A percentile compares a stretch with the other conserved stretches of the same genome.
These are phyloP conservation scores for Knufia fluminis DNA, from an alignment of 2,329 filamentous ascomycete genomes.

Conservation along the genomic window DNA sequence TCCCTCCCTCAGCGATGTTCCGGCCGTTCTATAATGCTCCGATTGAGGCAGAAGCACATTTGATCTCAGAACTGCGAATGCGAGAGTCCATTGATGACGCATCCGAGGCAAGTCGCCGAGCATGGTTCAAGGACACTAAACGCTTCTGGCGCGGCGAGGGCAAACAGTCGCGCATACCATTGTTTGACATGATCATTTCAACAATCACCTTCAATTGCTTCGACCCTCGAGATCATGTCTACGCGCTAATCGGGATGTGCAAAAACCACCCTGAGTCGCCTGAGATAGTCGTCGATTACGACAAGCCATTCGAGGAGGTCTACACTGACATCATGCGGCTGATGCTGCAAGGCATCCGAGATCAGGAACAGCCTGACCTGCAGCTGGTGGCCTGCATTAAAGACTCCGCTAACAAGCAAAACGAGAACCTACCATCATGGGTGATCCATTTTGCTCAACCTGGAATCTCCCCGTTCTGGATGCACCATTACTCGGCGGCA, in stretches of 20 bases:
- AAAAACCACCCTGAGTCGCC: slow-evolving; percentile 5
- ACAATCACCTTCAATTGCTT: slow-evolving; percentile 11
- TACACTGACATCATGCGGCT: slow-evolving; percentile 12
- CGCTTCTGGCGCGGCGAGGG: slow-evolving; percentile 2
- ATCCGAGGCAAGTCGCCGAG: background rate
- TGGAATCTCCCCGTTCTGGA: slow-evolving; percentile 10
- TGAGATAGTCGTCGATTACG: slow-evolving; percentile 11
- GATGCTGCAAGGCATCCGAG: slow-evolving; percentile 9
- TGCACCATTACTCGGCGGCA: slow-evolving; percentile 5
- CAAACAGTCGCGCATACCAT: background rate
- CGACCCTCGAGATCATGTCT: slow-evolving; percentile 16
- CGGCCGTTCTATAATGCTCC: slow-evolving; percentile 1
- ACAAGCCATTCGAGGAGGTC: slow-evolving; percentile 12
- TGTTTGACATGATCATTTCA: slow-evolving; percentile 14
- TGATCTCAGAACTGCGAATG: slow-evolving; percentile 1
- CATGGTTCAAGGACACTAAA: background rate
- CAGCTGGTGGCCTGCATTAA: slow-evolving; percentile 10
- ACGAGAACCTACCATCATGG: slow-evolving; percentile 13
- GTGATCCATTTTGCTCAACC: slow-evolving; percentile 12
- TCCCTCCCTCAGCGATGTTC: background rate
- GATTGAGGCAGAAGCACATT: background rate
- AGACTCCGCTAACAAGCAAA: slow-evolving; percentile 11
- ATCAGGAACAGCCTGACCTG: slow-evolving; percentile 1
- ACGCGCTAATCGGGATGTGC: slow-evolving; percentile 12
- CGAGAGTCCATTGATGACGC: background rate